Conservation (phyloP, 2,329 filamentous ascomycete species). For the Ilyonectria mors-panacis region DNA sequence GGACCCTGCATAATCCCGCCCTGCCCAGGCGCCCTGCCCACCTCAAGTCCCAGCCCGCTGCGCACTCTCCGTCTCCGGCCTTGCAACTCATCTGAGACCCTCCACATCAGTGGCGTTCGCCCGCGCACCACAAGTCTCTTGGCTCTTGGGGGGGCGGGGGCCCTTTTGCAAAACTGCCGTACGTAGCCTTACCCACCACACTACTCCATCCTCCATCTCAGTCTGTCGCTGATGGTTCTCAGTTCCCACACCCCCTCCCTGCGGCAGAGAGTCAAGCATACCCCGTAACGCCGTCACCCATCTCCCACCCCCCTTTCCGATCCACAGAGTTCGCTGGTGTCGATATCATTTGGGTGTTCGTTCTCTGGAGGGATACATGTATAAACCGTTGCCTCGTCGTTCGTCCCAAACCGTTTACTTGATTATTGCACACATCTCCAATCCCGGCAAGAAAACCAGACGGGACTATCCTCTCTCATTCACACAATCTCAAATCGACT, state of each 20-base stretch:
- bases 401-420: slow-evolving; percentile 19
- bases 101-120: slow-evolving; percentile 51
- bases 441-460: slow-evolving; percentile 21
- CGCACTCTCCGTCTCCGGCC: slow-evolving; percentile 35
- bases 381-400: slow-evolving; percentile 42
- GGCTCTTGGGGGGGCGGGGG: slow-evolving; percentile 40
- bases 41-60: slow-evolving; percentile 46
- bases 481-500: slow-evolving; percentile 18
- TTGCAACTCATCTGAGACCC: slow-evolving; percentile 49
- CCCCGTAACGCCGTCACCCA: slow-evolving; percentile 42
- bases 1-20: slow-evolving; percentile 52
- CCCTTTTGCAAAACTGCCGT: slow-evolving; percentile 51
- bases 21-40: slow-evolving; percentile 42
- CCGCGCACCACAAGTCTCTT: slow-evolving; percentile 38
- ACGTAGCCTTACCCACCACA: slow-evolving; percentile 50
- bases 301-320: slow-evolving; percentile 43
- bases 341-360: slow-evolving; percentile 36
- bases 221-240: slow-evolving; percentile 26
- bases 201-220: slow-evolving; percentile 34
- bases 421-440: slow-evolving; percentile 21
- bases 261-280: slow-evolving; percentile 31
- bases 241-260: slow-evolving; percentile 36
- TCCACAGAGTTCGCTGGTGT: slow-evolving; percentile 38
- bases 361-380: slow-evolving; percentile 36
- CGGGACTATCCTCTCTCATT: slow-evolving; percentile 5